Percentiles rank a stretch among this genome's conserved stretches.
Evolutionary conservation across 805 yeast genomes (phyloP).

Genomic region (Kodamaea restingae): DNA sequence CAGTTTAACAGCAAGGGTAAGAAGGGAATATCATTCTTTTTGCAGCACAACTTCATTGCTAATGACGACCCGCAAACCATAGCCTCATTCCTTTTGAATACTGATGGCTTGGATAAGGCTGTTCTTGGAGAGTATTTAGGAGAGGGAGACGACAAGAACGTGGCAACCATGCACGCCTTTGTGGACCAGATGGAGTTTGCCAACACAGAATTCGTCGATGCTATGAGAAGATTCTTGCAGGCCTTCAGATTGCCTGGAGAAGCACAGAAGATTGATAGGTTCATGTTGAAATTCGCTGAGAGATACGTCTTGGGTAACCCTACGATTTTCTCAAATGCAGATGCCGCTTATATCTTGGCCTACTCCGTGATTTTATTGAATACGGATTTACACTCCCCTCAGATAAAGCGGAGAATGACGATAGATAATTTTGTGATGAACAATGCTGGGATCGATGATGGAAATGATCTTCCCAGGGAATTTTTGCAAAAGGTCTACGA

Average conservation of each 20-base stretch:
- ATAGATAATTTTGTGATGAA: slow-evolving; percentile 80
- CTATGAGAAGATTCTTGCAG: slow-evolving; percentile 80
- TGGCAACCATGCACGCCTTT: slow-evolving; percentile 87
- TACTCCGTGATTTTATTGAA: slow-evolving; percentile 90
- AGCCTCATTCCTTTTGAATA: slow-evolving; percentile 67
- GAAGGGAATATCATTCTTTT: slow-evolving; percentile 63
- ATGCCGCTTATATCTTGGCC: slow-evolving; percentile 86
- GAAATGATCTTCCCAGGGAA: slow-evolving; percentile 74
- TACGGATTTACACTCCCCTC: slow-evolving; percentile 90
- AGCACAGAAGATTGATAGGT: slow-evolving; percentile 95
- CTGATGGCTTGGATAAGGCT: slow-evolving; percentile 77
- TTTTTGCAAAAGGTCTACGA: slow-evolving; percentile 63
- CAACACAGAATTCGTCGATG: slow-evolving; percentile 69
- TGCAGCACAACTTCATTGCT: slow-evolving; percentile 59
- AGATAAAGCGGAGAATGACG: slow-evolving; percentile 83
- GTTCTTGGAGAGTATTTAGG: slow-evolving; percentile 90
- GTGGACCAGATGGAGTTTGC: slow-evolving; percentile 83
- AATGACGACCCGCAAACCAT: slow-evolving; percentile 61
- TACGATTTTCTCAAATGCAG: slow-evolving; percentile 83
- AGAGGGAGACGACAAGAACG: slow-evolving; percentile 74
- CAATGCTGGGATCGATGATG: slow-evolving; percentile 90
- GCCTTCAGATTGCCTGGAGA: slow-evolving; percentile 95
- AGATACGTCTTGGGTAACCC: slow-evolving; percentile 88
- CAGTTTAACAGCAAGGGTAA: slow-evolving; percentile 84
- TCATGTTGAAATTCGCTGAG: slow-evolving; percentile 95